These are phyloP conservation scores for Apiospora saccharicola DNA, from an alignment of 2,329 filamentous ascomycete species.

Conservation along the genomic window DNA sequence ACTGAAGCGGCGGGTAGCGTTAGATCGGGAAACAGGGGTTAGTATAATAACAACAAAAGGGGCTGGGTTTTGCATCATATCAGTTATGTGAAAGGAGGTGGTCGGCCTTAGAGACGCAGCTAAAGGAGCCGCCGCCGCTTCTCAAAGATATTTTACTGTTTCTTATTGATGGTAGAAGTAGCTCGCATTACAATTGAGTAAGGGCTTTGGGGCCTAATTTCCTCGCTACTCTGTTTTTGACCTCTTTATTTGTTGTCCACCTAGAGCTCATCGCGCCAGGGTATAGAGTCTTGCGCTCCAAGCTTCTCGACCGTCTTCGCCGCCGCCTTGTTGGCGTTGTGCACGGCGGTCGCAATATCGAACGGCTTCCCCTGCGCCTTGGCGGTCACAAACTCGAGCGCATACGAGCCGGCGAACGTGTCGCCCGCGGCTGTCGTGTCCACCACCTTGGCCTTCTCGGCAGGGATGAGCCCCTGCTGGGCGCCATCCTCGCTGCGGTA, in stretches of 20 bases:
- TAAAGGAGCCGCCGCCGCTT: not conserved
- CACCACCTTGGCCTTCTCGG: conserved; percentile 77
- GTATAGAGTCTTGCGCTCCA: conserved; percentile 73
- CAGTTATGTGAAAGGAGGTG: no score
- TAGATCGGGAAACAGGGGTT: not conserved
- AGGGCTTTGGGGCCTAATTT: not conserved
- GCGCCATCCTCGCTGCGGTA: conserved; percentile 58
- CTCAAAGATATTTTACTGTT: not conserved
- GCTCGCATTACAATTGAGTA: conserved; percentile 10
- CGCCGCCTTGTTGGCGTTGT: conserved; percentile 68
- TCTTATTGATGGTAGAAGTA: conserved; percentile 4
- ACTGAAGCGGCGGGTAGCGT: no score
- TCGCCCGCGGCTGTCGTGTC: conserved; percentile 96
- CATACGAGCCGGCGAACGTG: conserved; percentile 91
- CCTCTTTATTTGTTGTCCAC: not conserved
- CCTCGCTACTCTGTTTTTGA: not conserved
- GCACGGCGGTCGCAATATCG: conserved; percentile 66
- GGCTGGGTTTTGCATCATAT: not conserved
- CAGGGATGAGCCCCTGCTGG: conserved; percentile 60
- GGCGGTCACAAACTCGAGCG: conserved; percentile 70
- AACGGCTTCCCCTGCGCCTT: conserved; percentile 44
- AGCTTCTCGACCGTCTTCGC: conserved; percentile 70
- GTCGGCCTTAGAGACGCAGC: not conserved
- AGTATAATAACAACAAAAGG: not conserved
- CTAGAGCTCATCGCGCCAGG: conserved; percentile 62